These are phyloP conservation scores for Boletus insuetus DNA, from an alignment of 768 basidiomycete genomes.

Conservation along the genomic window DNA sequence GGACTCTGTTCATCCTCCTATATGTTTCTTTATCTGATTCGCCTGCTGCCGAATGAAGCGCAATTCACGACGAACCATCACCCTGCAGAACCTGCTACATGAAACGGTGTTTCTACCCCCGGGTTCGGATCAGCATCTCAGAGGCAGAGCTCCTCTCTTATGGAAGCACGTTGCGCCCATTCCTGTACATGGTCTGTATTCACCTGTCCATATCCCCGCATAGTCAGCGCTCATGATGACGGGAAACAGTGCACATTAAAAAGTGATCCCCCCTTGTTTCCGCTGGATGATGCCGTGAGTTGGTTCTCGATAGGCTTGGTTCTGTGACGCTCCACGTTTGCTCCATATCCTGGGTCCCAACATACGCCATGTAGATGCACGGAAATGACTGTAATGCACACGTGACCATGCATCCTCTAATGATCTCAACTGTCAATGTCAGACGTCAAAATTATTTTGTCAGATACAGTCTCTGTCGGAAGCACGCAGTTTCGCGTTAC, in stretches of 20 bases:
- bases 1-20: constrained; percentile 9
- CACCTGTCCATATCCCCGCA: constrained; percentile 5
- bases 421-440: not conserved
- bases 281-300: constrained; percentile 11
- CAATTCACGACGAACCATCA: constrained; percentile 1
- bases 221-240: constrained; percentile 16
- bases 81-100: constrained; percentile 5
- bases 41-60: constrained; percentile 1
- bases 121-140: not conserved
- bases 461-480: not conserved
- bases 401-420: constrained; percentile 1
- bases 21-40: constrained; percentile 20
- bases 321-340: not conserved
- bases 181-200: not conserved
- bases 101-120: not conserved
- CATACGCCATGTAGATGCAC: constrained; percentile 8
- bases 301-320: not conserved
- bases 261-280: constrained; percentile 20
- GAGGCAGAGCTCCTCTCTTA: not conserved
- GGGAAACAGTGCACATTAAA: constrained; percentile 11
- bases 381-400: constrained; percentile 24
- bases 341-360: not conserved
- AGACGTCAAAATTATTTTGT: not conserved
- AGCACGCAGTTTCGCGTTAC: not conserved
- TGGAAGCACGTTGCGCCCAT: not conserved